Evolutionary conservation across 2,329 filamentous ascomycete genomes (phyloP), one percentile per base, ranked within the genome.

Genomic region (Phaeosphaeria sp.): DNA sequence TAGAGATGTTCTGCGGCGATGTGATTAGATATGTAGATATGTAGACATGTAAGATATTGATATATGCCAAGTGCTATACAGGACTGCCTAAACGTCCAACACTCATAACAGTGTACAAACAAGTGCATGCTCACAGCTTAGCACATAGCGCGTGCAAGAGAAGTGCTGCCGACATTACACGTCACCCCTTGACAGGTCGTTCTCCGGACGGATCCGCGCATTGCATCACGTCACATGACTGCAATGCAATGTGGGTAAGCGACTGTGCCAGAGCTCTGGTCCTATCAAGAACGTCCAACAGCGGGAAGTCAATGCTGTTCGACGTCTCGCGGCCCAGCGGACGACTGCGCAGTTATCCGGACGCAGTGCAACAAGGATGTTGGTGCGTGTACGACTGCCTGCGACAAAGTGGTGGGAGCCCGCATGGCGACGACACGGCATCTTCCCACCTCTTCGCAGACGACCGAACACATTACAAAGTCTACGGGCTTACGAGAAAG

Each of bases 221-320:
- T 46, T 17, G 44, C 22, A 46, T 45, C 22, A 46, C 44, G 56
- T 64, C 61, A 75, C 69, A 68, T 74, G 73, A 76, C 56, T 55
- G 57, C 49, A 49, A 56, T 65, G 60, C 57, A 62, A 72, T 74
- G 73, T 72, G 65, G 53, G 68, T 58, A 63, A 74, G 69, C 52
- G 49, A 65, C 55, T 55, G 61, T 63, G 22, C 44, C 22, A 17
- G 60, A 63, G 56, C 63, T 62, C 52, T 57, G 62, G 27, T 65
- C 71, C 73, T 73, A 68, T 74, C 71, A 69, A 72, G 71, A 64
- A 62, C 55, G 51, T 45, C 47, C 60, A 57, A 64, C 61, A 56
- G 64, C 62, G 66, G 61, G 60, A 60, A 61, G 62, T 60, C 53
- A 62, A 58, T 47, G 64, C 60, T 65, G 67, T 64, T 53, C 62